Evolutionary conservation across 2,329 filamentous ascomycete species (phyloP), one percentile per base, ranked within the genome.

Genomic region (Catunica adiposa): DNA sequence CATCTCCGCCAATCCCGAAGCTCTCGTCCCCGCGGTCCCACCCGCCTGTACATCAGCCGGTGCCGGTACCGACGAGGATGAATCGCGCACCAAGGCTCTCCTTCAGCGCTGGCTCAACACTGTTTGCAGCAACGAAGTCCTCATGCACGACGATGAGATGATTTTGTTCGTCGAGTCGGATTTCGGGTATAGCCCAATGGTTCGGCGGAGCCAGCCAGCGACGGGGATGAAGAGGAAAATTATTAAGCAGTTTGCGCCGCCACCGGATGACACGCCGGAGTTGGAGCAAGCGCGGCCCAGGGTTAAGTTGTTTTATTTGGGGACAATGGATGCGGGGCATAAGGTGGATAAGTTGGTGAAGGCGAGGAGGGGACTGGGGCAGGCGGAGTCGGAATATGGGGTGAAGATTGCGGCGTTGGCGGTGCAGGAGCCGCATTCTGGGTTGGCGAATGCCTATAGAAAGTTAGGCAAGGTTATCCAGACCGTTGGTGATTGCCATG

Each of bases 131-230:
- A 97, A 92, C 62, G 89, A 97, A 37, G 82, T 94, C 1, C 78
- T 98, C 6, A 94, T 95, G 74, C 81, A 85, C 60, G 92, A 98
- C 66, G 90, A 97, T 60, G 92, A 98, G 70, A 90, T 97, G 81
- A 81, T 96, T 3, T 82, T 97, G 59, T 98, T 98, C 64, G 89
- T 98, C n/a, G 92, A 98, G 70, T 95, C 88, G 66, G 92, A 98
- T 67, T 97, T 96, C 67, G 92, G 92, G 42, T 98, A 98, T 69
- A 96, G 89, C 64, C 92, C 92, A 1, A 85, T 97, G 64, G 83
- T 96, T 50, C 84, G 90, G 68, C 88, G 89, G 76, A 95, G 94
- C 73, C 92, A 98, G 68, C 92, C 92, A 22, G 92, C 92, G 7
- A 98, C 92, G 1, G 92, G 92, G 46, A 88, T 98, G 62, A 82